Percentiles rank a stretch among this genome's conserved stretches.
These are phyloP conservation scores for Vararia minispora DNA, from an alignment of 768 basidiomycete species.

Conservation along the genomic window DNA sequence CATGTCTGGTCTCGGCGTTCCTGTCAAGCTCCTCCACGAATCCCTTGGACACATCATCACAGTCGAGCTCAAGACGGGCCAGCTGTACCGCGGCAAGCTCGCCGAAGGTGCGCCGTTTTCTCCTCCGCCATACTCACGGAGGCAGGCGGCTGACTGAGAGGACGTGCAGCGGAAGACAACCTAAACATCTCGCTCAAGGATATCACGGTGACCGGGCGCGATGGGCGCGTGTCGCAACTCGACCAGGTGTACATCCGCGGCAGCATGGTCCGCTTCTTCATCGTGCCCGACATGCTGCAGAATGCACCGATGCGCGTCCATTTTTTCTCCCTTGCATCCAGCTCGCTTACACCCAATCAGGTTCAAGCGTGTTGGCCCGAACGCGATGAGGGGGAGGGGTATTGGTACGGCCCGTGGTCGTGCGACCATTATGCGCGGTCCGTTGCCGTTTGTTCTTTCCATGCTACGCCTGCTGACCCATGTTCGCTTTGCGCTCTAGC, in stretches of 20 bases:
- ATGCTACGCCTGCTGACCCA: conserved; percentile 11
- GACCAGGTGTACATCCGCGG: conserved; percentile 99
- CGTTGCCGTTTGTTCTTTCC: conserved; percentile 21
- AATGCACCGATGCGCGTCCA: conserved; percentile 91
- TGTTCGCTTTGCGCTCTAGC: conserved; percentile 34
- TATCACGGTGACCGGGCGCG: conserved; percentile 94
- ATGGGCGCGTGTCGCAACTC: conserved; percentile 96
- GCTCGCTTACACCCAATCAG: conserved; percentile 29
- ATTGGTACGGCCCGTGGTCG: conserved; percentile 98
- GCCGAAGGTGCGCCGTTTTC: conserved; percentile 66
- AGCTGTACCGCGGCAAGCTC: conserved; percentile 93
- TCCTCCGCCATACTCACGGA: not conserved
- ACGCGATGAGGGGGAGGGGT: conserved; percentile 97
- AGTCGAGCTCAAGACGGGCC: conserved; percentile 96
- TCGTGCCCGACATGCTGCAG: conserved; percentile 98
- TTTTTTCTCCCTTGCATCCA: not conserved
- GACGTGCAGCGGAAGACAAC: conserved; percentile 85
- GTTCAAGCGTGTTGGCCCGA: conserved; percentile 98
- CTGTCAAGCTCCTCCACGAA: conserved; percentile 94
- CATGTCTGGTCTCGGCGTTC: conserved; percentile 79
- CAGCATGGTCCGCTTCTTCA: conserved; percentile 97
- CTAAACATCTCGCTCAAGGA: conserved; percentile 93
- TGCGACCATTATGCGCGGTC: conserved; percentile 97
- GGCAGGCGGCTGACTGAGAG: conserved; percentile 7
- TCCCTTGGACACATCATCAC: conserved; percentile 93